Percentiles rank a stretch among this genome's conserved stretches.
Evolutionary conservation across 1,284 basidiomycete species (phyloP).

Genomic region (Rhodotorula sp.): DNA sequence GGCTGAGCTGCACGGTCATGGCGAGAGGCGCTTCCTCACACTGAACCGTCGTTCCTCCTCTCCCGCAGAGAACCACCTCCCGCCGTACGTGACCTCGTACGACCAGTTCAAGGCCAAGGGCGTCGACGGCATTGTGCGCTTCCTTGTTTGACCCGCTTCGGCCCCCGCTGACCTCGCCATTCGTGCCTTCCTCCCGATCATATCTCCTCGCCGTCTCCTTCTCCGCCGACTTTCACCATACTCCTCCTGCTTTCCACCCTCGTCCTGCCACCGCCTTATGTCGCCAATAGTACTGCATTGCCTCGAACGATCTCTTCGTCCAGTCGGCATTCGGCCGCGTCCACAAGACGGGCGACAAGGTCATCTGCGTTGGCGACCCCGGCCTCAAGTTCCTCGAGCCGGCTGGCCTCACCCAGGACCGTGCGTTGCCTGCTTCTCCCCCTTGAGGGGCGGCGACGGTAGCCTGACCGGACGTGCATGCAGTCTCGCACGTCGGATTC

Average conservation of each 20-base stretch:
- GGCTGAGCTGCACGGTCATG: too few relatives aligned
- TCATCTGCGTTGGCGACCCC: constrained; percentile 71
- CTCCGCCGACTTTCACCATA: too few relatives aligned
- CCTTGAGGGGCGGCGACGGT: background rate
- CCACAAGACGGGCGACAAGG: constrained; percentile 63
- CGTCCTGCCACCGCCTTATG: too few relatives aligned
- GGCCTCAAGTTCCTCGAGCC: constrained; percentile 65
- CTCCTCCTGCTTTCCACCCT: constrained; percentile 44
- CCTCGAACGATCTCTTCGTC: constrained; percentile 75
- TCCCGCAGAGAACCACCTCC: constrained; percentile 40
- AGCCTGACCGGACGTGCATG: background rate
- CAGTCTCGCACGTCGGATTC: constrained; percentile 59
- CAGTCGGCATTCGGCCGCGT: constrained; percentile 65
- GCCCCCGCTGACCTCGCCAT: background rate
- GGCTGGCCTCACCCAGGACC: constrained; percentile 66
- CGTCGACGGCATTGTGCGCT: constrained; percentile 43
- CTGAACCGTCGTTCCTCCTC: too few relatives aligned
- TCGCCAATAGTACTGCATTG: constrained; percentile 55
- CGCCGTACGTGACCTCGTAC: constrained; percentile 58
- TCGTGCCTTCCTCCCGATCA: too few relatives aligned
- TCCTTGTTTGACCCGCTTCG: background rate
- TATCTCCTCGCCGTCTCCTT: too few relatives aligned
- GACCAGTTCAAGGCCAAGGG: constrained; percentile 72
- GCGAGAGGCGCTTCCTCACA: too few relatives aligned
- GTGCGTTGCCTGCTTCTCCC: background rate